Conservation (phyloP, 2,329 filamentous ascomycete species). For the Nakataea oryzae region DNA sequence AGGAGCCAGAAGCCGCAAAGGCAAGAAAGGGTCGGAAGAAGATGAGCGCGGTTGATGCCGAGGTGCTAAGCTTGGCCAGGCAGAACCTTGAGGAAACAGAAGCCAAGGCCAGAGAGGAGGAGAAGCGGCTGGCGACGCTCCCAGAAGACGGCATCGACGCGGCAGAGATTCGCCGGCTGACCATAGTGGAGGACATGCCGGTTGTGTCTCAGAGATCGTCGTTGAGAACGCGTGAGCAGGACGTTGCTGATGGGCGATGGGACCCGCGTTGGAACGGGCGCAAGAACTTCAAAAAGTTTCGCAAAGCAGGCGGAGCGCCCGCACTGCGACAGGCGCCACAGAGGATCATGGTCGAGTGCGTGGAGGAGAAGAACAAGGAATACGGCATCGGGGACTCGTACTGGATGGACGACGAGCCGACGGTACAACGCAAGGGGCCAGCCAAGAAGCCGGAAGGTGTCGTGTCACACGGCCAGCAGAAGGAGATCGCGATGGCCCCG, state of each 20-base stretch:
- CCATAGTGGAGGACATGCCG: slow-evolving; percentile 68
- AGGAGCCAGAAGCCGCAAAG: not conserved
- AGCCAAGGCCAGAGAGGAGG: slow-evolving; percentile 44
- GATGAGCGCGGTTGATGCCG: slow-evolving; percentile 37
- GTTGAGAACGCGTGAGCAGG: slow-evolving; percentile 33
- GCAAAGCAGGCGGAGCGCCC: slow-evolving; percentile 34
- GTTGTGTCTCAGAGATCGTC: slow-evolving; percentile 32
- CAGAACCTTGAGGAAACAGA: slow-evolving; percentile 55
- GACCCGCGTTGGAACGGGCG: slow-evolving; percentile 85
- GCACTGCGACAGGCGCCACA: slow-evolving; percentile 18
- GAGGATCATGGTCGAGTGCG: slow-evolving; percentile 55
- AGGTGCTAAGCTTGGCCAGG: slow-evolving; percentile 58
- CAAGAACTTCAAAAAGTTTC: slow-evolving; percentile 92
- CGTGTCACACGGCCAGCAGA: slow-evolving; percentile 7
- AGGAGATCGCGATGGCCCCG: slow-evolving; percentile 7
- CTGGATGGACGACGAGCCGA: slow-evolving; percentile 51
- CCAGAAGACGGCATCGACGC: slow-evolving; percentile 58
- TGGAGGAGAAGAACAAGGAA: slow-evolving; percentile 60
- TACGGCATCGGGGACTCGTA: slow-evolving; percentile 69
- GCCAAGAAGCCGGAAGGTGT: slow-evolving; percentile 10
- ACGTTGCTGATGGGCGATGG: slow-evolving; percentile 55
- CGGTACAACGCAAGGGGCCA: slow-evolving; percentile 10
- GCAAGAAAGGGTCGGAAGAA: slow-evolving; percentile 28
- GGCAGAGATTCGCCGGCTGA: slow-evolving; percentile 60
- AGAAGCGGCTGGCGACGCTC: slow-evolving; percentile 38